Conservation (phyloP, 1,284 basidiomycete species). For the Schizophyllum amplum region DNA sequence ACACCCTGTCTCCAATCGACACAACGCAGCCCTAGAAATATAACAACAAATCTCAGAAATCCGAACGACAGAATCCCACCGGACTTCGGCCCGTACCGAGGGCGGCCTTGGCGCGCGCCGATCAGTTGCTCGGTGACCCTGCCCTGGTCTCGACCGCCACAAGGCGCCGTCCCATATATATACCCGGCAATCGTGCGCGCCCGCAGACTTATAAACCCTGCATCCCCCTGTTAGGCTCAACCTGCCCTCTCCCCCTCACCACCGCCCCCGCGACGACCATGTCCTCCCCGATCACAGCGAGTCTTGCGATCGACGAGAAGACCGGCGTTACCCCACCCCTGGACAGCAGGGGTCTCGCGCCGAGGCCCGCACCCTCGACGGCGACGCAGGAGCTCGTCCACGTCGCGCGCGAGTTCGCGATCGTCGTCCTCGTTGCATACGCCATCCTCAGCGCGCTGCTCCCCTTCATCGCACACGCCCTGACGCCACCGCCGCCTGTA, state of each 20-base stretch:
- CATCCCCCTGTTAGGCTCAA: neutral
- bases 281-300: neutral
- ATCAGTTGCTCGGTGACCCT: neutral
- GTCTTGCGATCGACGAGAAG: no score
- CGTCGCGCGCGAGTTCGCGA: neutral
- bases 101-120: neutral
- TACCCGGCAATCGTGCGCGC: neutral
- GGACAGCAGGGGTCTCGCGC: neutral
- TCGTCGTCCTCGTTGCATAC: neutral
- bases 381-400: neutral
- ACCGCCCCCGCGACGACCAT: neutral
- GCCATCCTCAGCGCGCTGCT: neutral
- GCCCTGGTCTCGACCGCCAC: neutral
- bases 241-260: neutral
- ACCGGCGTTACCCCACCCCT: neutral
- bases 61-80: no score
- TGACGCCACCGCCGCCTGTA: neutral
- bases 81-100: neutral
- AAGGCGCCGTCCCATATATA: neutral
- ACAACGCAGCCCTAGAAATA: no score
- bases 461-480: neutral
- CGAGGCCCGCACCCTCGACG: no score
- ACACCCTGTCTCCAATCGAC: no score
- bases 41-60: no score
- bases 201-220: neutral